These are phyloP conservation scores for Fragaria ananassa DNA, from an alignment of 306 rosid species.

Conservation along the genomic window DNA sequence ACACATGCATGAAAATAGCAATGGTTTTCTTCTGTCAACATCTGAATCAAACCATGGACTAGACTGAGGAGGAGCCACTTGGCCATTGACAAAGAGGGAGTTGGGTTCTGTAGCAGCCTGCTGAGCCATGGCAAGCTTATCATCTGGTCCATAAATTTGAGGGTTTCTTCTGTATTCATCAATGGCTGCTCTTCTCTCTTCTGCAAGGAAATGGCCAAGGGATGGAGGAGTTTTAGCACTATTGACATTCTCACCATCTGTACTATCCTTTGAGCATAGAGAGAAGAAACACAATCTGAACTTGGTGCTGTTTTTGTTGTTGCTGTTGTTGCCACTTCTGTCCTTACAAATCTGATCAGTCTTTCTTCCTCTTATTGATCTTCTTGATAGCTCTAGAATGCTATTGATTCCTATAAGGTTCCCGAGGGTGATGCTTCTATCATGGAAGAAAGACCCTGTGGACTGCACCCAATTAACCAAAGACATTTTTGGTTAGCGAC, in stretches of 20 bases:
- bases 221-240: conserved; percentile 24
- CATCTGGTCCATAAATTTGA: conserved; percentile 38
- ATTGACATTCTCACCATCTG: conserved; percentile 30
- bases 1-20: conserved; percentile 42
- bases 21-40: conserved; percentile 19
- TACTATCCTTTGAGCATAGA: conserved; percentile 35
- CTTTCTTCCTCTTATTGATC: conserved; percentile 54
- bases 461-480: conserved; percentile 44
- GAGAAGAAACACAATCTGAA: conserved; percentile 40
- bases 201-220: conserved; percentile 52
- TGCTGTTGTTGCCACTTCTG: conserved; percentile 14
- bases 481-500: background rate
- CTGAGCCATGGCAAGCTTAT: conserved; percentile 31
- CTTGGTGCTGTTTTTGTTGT: conserved; percentile 20
- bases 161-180: conserved; percentile 21
- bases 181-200: conserved; percentile 47
- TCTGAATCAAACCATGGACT: conserved; percentile 28
- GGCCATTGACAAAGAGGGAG: conserved; percentile 51
- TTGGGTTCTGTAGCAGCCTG: conserved; percentile 29
- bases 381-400: conserved; percentile 58
- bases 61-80: conserved; percentile 48
- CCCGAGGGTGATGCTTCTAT: conserved; percentile 73
- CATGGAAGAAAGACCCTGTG: conserved; percentile 68
- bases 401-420: conserved; percentile 65
- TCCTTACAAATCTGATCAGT: conserved; percentile 28